phyloP scores from a whole-genome alignment of 2,329 filamentous ascomycete species.

The Claviceps quebecensis region DNA sequence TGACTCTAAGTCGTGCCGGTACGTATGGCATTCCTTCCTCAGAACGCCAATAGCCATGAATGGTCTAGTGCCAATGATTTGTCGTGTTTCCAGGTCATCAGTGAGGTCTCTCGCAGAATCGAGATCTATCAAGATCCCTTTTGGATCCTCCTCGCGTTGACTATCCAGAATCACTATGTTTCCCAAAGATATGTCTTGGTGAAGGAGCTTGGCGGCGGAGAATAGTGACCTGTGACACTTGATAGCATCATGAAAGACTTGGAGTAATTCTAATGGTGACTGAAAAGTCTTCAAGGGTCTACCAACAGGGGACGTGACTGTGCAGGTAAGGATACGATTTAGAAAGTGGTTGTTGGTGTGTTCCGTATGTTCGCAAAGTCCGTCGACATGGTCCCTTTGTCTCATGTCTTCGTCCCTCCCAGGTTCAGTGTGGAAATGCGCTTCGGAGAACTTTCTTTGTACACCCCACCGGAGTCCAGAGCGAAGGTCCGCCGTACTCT shows the following conservation, averaged over 20 bases:
- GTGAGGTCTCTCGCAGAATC: conserved; percentile 8
- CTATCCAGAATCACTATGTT: conserved; percentile 10
- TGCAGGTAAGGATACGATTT: conserved; percentile 10
- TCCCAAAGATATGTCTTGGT: conserved; percentile 8
- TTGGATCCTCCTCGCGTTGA: neutral
- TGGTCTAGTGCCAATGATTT: conserved; percentile 7
- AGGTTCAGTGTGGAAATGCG: neutral
- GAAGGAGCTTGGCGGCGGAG: conserved; percentile 6
- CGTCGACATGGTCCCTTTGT: neutral
- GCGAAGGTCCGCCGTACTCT: conserved; percentile 10
- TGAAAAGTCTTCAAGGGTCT: conserved; percentile 9
- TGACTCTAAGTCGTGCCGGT: conserved; percentile 15
- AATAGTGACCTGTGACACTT: conserved; percentile 10
- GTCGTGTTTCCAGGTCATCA: conserved; percentile 2
- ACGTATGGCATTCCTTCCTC: conserved; percentile 6
- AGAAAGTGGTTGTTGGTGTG: conserved; percentile 7
- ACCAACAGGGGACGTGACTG: conserved; percentile 11
- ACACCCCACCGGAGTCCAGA: conserved; percentile 7
- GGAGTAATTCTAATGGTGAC: conserved; percentile 7
- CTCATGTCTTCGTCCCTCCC: neutral
- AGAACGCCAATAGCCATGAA: conserved; percentile 16
- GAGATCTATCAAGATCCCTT: conserved; percentile 11
- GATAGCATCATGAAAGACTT: conserved; percentile 10
- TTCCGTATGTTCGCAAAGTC: conserved; percentile 7
- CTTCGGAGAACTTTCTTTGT: conserved; percentile 6